These are phyloP conservation scores for Malus sylvestris DNA, from an alignment of 306 rosid species.

Conservation along the genomic window DNA sequence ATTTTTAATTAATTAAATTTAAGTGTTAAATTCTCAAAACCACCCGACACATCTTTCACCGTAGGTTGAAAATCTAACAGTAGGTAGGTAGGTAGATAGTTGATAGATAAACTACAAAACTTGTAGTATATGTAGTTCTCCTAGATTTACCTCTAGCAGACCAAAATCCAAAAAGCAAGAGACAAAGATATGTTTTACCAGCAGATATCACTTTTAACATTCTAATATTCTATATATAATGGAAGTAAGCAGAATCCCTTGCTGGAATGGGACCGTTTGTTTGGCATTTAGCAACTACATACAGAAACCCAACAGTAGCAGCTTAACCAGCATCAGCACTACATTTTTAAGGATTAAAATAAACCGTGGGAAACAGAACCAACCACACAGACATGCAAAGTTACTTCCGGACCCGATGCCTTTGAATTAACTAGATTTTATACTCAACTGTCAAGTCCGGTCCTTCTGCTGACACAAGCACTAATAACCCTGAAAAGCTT, in stretches of 20 bases:
- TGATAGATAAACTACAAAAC: too few relatives aligned
- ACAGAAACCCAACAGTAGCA: neutral
- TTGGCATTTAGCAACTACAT: neutral
- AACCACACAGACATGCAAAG: conserved; percentile 25
- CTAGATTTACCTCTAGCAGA: neutral
- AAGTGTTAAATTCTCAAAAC: too few relatives aligned
- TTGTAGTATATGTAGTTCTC: neutral
- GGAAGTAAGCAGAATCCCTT: neutral
- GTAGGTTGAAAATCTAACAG: neutral
- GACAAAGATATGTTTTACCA: neutral
- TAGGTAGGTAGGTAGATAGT: neutral
- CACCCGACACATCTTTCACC: too few relatives aligned
- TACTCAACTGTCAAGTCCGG: conserved; percentile 37
- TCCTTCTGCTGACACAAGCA: conserved; percentile 22
- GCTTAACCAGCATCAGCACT: neutral
- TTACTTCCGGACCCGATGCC: conserved; percentile 44
- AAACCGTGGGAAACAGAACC: conserved; percentile 1
- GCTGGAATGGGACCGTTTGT: neutral
- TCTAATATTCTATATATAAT: neutral
- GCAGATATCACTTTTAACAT: neutral
- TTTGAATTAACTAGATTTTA: conserved; percentile 27
- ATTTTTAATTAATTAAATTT: too few relatives aligned
- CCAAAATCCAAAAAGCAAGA: neutral
- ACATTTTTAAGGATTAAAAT: neutral
- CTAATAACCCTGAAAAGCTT: neutral